Evolutionary conservation across 1,284 basidiomycete species (phyloP), one percentile per base, ranked within the genome.

Genomic region (Cutaneotrichosporon arboriforme): DNA sequence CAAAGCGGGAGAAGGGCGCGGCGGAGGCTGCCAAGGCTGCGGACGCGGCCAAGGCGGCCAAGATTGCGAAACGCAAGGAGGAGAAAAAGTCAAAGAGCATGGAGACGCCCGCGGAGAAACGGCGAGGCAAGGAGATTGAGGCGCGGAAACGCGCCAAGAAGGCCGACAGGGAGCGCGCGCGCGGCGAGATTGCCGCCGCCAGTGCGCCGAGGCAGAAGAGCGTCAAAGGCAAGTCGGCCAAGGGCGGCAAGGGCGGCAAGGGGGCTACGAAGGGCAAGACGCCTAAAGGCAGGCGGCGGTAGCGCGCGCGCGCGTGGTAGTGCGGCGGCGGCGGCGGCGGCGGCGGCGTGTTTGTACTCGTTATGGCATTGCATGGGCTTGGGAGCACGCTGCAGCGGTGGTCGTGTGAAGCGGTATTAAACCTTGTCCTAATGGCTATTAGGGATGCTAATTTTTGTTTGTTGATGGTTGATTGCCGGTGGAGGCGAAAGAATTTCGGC

Each of bases 81-180:
- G 55, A 55, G 52, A 61, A 54, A 42, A 45, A 47, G 54, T 58
- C 53, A 23, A 35, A 18, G 52, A 51, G 39, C 38, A 57, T 75
- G 66, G 75, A 75, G 64, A 74, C 69, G 4, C 57, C 57, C 3
- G 57, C 57, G 5, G 57, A 59, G 63, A 59, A 69, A 42, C 67
- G 66, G 52, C 68, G 70, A 47, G 73, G 70, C 10, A 68, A 67
- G 47, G 69, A 70, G 51, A 62, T 69, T 51, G 72, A 75, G 40
- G 62, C 63, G 34, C 61, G 62, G 38, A 64, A 69, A 57, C 63
- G 70, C 35, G 58, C 62, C 22, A 62, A 71, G 48, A 74, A 72
- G 61, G 46, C 69, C 37, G 71, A 70, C 13, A 66, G 69, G 63
- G 69, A 71, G 55, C 53, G 69, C 38, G 63, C 67, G 37, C 50